Conservation (phyloP, 306 rosid genomes). For the Quercus wislizeni region DNA sequence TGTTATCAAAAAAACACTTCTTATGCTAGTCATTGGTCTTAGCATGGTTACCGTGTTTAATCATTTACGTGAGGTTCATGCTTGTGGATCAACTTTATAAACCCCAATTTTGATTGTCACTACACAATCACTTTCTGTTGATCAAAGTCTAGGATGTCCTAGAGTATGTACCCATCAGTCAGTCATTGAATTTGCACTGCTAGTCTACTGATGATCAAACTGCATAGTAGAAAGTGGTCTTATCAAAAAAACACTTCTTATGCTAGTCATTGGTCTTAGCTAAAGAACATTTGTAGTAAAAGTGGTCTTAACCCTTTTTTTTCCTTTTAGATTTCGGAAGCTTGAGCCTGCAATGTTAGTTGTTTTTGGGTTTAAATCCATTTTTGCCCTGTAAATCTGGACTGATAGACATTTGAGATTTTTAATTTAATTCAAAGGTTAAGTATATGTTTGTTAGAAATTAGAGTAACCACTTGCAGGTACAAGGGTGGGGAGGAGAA, state of each 20-base stretch:
- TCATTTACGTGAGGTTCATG: background rate
- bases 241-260: background rate
- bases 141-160: background rate
- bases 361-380: background rate
- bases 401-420: background rate
- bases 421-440: background rate
- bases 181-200: background rate
- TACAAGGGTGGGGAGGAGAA: background rate
- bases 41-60: background rate
- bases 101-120: background rate
- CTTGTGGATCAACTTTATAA: background rate
- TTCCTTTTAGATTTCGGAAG: background rate
- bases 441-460: background rate
- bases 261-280: too few species aligned
- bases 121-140: background rate
- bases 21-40: background rate
- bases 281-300: background rate
- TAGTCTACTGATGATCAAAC: background rate
- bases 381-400: background rate
- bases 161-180: background rate
- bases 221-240: background rate
- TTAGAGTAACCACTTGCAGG: background rate
- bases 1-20: too few species aligned
- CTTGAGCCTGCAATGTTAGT: background rate
- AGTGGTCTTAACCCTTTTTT: background rate